Conservation (phyloP, 352 stramenopile species). For the Globisporangium okanoganense region DNA sequence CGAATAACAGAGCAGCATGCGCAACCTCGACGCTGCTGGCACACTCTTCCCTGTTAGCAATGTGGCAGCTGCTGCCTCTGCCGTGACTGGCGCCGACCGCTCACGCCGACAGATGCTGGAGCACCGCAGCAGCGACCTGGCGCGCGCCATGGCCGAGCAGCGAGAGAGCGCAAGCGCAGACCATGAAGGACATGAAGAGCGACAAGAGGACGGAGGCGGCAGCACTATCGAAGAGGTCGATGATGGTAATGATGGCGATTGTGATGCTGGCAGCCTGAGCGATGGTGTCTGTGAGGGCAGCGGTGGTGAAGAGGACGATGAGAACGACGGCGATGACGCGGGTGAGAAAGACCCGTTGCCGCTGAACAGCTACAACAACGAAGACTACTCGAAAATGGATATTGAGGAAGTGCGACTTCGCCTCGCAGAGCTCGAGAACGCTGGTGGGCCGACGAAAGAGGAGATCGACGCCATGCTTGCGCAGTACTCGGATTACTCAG, state of each 20-base stretch:
- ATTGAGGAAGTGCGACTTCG: constrained; percentile 50
- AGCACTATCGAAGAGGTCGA: constrained; percentile 20
- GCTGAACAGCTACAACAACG: constrained; percentile 7
- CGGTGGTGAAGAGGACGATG: background rate
- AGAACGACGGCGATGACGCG: background rate
- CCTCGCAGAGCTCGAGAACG: constrained; percentile 42
- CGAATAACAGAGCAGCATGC: background rate
- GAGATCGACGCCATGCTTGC: constrained; percentile 64
- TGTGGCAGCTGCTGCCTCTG: background rate
- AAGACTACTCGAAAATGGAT: constrained; percentile 16
- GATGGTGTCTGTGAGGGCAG: background rate
- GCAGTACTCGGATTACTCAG: constrained; percentile 41
- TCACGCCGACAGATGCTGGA: constrained; percentile 11
- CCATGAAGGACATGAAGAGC: background rate
- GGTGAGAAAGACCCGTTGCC: background rate
- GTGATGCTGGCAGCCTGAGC: background rate
- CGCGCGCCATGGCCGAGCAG: constrained; percentile 17
- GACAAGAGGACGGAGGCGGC: constrained; percentile 13
- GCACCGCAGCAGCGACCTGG: constrained; percentile 17
- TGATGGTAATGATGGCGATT: constrained; percentile 14
- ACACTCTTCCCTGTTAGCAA: constrained; percentile 6
- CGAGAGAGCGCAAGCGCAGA: background rate
- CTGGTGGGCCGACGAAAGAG: constrained; percentile 35
- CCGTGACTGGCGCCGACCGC: background rate
- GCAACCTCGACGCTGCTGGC: constrained; percentile 5